Evolutionary conservation across 352 stramenopile species (phyloP).

Genomic region (Pilasporangium apinafurcum): DNA sequence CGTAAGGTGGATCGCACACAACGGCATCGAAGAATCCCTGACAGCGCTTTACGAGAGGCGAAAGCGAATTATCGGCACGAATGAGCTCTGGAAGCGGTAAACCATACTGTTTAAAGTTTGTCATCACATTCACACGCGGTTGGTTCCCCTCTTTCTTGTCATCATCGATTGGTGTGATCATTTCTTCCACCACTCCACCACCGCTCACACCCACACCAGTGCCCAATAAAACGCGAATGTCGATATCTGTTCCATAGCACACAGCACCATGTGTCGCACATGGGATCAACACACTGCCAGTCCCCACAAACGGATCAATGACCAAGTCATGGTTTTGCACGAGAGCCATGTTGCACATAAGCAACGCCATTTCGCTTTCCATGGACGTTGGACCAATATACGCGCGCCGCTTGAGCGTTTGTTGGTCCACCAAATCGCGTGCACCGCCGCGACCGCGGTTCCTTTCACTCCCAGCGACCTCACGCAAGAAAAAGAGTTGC

Average conservation of each 20-base stretch:
- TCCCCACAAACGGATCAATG: slow-evolving; percentile 97
- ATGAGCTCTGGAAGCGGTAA: slow-evolving; percentile 93
- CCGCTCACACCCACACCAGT: slow-evolving; percentile 67
- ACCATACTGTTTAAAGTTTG: slow-evolving; percentile 92
- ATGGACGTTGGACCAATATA: slow-evolving; percentile 98
- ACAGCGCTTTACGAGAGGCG: slow-evolving; percentile 43
- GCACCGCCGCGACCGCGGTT: slow-evolving; percentile 63
- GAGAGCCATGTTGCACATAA: slow-evolving; percentile 92
- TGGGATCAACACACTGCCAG: slow-evolving; percentile 94
- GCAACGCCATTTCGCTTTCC: slow-evolving; percentile 95
- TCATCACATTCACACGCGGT: slow-evolving; percentile 61
- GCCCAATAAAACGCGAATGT: slow-evolving; percentile 92
- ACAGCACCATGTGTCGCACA: slow-evolving; percentile 90
- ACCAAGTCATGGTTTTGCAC: slow-evolving; percentile 71
- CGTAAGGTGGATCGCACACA: slow-evolving; percentile 92
- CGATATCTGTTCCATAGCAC: slow-evolving; percentile 96
- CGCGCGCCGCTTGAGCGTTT: slow-evolving; percentile 90
- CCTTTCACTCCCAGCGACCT: slow-evolving; percentile 62
- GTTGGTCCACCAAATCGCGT: slow-evolving; percentile 82
- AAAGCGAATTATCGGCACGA: slow-evolving; percentile 86
- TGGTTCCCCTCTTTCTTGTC: slow-evolving; percentile 11
- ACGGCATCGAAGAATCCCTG: slow-evolving; percentile 82
- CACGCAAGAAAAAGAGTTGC: slow-evolving; percentile 67
- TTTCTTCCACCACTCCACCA: slow-evolving; percentile 10
- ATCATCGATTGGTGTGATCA: slow-evolving; percentile 1